Evolutionary conservation across 2,329 filamentous ascomycete genomes (phyloP), one percentile per base, ranked within the genome.

Genomic region (Alternaria sp.): DNA sequence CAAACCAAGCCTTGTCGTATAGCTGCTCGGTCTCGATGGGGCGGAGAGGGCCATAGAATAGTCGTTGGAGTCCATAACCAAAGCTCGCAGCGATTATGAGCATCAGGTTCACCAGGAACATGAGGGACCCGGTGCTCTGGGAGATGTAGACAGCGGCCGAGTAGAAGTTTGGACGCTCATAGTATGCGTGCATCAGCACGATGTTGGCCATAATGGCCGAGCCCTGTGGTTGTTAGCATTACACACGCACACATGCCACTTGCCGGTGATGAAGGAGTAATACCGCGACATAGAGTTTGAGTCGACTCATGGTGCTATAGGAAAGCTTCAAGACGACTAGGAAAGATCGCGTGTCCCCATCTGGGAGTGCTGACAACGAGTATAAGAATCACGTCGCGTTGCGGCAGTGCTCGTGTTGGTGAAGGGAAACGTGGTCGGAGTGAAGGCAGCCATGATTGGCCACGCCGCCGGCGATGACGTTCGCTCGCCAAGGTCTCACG

Each of bases 1-100:
- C 94, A 74, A 97, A 97, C 96, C 96, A 99, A 49, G 91, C 93
- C 78, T 94, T 94, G 78, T 99, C 95, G 75, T 96, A 97, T 13
- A 99, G 86, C 77, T 98, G 94, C 78, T 99, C 96, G 71, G 95
- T 91, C 81, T 99, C 95, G 81, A 96, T 92, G 26, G 93, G 90
- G 67, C 96, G 92, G 23, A 99, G 86, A 17, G 88, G 89, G 60
- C 95, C 95, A 73, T 94, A 99, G 75, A 96, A 92, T 51, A 97
- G 82, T 70, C 93, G 89, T 76, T 97, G 95, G 17, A 99, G 85
- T 59, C 88, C 90, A 79, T 93, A 96, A 63, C 97, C 87, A 69
- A 96, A 85, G 69, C 87, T 89, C 64, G 89, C 88, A 60, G 93
- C 93, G 59, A 91, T 77, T 52, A 99, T 85, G 59, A 98, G 88